phyloP scores from a whole-genome alignment of 2,329 filamentous ascomycete species.

The Microsporum canis region DNA sequence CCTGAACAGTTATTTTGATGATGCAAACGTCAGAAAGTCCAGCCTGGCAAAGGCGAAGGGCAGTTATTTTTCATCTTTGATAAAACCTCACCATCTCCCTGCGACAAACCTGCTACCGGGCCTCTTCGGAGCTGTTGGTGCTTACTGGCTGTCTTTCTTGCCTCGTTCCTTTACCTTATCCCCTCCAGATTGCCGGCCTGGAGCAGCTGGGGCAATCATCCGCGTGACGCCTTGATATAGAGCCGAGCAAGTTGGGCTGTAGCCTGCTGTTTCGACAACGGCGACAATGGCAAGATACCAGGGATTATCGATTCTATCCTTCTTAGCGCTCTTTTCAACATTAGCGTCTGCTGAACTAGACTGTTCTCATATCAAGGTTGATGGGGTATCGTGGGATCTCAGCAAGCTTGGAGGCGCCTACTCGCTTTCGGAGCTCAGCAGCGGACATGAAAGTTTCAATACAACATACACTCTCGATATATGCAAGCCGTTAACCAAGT shows the following conservation, averaged over 20 bases:
- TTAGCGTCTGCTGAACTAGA: constrained; percentile 16
- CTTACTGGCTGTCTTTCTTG: neutral
- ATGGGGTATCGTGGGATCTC: constrained; percentile 21
- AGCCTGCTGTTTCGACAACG: neutral
- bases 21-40: neutral
- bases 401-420: constrained; percentile 21
- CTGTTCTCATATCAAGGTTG: constrained; percentile 20
- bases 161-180: neutral
- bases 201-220: neutral
- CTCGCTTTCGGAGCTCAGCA: constrained; percentile 11
- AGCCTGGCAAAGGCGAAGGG: neutral
- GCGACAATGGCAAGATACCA: neutral
- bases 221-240: neutral
- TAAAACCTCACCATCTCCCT: neutral
- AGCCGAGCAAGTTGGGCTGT: neutral
- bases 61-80: neutral
- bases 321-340: constrained; percentile 13
- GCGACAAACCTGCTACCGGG: neutral
- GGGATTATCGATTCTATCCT: constrained; percentile 9
- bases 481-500: constrained; percentile 54
- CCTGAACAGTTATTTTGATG: neutral
- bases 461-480: constrained; percentile 74
- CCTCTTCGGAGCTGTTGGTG: neutral
- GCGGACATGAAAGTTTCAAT: constrained; percentile 40
- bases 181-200: neutral